Evolutionary conservation across 75 land plant species (phyloP), one percentile per base, ranked within the genome.

Genomic region (Selaginella tamariscina): DNA sequence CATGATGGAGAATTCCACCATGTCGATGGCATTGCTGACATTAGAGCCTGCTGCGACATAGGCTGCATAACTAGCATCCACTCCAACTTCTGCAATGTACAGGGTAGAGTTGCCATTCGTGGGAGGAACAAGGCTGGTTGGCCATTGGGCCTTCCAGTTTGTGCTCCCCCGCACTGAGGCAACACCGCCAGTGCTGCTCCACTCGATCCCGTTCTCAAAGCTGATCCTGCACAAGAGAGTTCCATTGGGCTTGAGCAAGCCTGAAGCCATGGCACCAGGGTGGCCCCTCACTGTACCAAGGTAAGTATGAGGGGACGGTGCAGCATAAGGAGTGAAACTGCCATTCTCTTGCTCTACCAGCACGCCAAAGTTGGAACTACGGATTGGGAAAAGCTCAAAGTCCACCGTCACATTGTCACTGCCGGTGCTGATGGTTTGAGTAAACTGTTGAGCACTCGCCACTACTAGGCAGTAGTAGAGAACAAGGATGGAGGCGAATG

Each of bases 1-100:
- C 54, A 49, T 49, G 20, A 49, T 49, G 11, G 54, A 49, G 54
- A 49, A 49, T 20, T 49, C 54, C 54, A 49, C 54, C 54, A 49
- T 49, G 54, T 49, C 54, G 54, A 49, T 11, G 54, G 54, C 20
- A 11, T 20, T 20, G 54, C 11, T 11, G 54, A 49, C 20, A 20
- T 49, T 49, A 11, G 54, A 49, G 20, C 54, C 54, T 49, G 54
- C 11, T 11, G 54, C 54, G 20, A 49, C 54, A 20, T 49, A 49
- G 54, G 11, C 18, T 11, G 54, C 54, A 49, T 11, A 49, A 20
- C 54, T 49, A 11, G 54, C 11, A 49, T 49, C 54, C 18, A 49
- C 54, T 49, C 54, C 54, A 49, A 49, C 54, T 49, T 49, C 54
- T 11, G 54, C 54, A 49, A 49, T 20, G 20, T 11, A 11, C 18